Evolutionary conservation across 768 basidiomycete species (phyloP), one percentile per base, ranked within the genome.

Genomic region (Amanita rubescens): DNA sequence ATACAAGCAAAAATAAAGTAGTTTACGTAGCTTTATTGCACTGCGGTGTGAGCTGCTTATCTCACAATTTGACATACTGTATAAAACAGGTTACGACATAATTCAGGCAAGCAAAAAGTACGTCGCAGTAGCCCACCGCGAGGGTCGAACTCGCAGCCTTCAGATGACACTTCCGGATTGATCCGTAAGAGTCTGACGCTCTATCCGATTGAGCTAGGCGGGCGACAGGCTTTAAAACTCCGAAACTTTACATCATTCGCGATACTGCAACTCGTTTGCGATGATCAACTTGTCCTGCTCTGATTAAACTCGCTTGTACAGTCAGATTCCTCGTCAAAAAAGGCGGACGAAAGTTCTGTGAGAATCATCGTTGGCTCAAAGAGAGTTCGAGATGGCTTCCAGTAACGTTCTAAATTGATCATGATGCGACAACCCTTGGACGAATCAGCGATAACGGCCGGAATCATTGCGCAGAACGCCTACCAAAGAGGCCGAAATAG

Each of bases 81-180:
- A n/a, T n/a, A n/a, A n/a, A n/a, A n/a, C n/a, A n/a, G n/a, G n/a
- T n/a, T n/a, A n/a, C n/a, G n/a, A n/a, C n/a, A n/a, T n/a, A n/a
- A n/a, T n/a, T n/a, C n/a, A n/a, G n/a, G n/a, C n/a, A n/a, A n/a
- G n/a, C n/a, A 30, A 30, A 30, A 30, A 30, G 3, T 3, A 8
- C 3, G 8, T 30, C 27, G 27, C 27, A 60, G 3, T 79, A 84
- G 82, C 82, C 83, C 82, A 83, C 80, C 81, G 83, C 82, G 83
- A 81, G 83, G 81, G 77, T 84, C 82, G 83, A 84, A 85, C 83
- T 81, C 83, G 82, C 83, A 84, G 79, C 82, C 81, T 85, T 84
- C 80, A 85, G 82, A 84, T 84, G 27, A 30, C 27, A 30, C 27
- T 8, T 30, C 5, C 27, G 27, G 27, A 4, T 30, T 4, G 8